A percentile compares a stretch with the other conserved stretches of the same genome.
These are phyloP conservation scores for Casuarina glauca DNA, from an alignment of 306 rosid species.

Conservation along the genomic window DNA sequence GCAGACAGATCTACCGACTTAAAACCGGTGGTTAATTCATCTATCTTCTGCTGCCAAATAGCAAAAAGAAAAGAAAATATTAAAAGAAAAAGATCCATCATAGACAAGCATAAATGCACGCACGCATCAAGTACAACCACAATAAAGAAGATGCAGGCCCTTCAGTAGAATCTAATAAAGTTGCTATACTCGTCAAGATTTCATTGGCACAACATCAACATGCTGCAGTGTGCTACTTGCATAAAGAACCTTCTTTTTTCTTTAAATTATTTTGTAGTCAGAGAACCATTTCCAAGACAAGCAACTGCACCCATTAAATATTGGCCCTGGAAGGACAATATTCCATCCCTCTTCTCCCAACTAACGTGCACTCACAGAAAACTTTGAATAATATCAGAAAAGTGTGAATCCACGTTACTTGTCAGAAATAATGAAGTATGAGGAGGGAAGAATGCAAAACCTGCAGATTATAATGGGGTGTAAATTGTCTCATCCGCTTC, in stretches of 20 bases:
- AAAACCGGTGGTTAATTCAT: conserved; percentile 43
- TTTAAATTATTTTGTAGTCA: conserved; percentile 26
- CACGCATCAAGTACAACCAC: background rate
- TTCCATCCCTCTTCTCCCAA: conserved; percentile 32
- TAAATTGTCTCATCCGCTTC: conserved; percentile 55
- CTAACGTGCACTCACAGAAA: conserved; percentile 36
- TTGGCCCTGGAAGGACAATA: conserved; percentile 23
- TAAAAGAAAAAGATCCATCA: background rate
- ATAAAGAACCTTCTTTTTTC: conserved; percentile 25
- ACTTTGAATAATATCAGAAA: background rate
- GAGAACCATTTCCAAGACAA: conserved; percentile 13
- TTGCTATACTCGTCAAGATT: background rate
- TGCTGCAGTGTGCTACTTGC: conserved; percentile 24
- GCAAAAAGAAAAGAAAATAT: background rate
- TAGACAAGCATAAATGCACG: background rate
- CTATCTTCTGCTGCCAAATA: conserved; percentile 50
- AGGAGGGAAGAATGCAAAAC: conserved; percentile 26
- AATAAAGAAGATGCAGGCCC: background rate
- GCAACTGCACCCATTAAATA: conserved; percentile 21
- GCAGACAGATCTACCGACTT: conserved; percentile 48
- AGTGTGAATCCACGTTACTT: background rate
- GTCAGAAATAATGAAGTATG: conserved; percentile 13
- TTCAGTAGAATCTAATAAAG: conserved; percentile 38
- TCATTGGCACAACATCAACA: conserved; percentile 30
- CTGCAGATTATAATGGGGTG: conserved; percentile 43